These are phyloP conservation scores for Lichenothelia convexa DNA, from an alignment of 495 filamentous ascomycete species.

Conservation along the genomic window DNA sequence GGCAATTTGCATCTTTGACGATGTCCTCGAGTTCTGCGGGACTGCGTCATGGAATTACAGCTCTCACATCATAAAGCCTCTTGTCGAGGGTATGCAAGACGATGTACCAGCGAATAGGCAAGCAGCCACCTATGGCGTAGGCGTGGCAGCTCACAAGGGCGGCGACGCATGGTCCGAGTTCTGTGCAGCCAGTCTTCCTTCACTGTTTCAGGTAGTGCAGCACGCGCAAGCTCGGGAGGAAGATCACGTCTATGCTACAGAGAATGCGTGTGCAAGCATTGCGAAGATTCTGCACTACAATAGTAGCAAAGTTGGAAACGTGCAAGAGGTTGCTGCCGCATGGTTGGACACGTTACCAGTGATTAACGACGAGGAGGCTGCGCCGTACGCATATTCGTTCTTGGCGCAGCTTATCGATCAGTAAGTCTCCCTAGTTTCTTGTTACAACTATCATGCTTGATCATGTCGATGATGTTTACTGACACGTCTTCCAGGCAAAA, in stretches of 20 bases:
- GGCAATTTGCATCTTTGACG: conserved; percentile 96
- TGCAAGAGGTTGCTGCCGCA: conserved; percentile 49
- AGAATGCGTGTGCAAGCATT: conserved; percentile 93
- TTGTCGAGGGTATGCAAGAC: conserved; percentile 71
- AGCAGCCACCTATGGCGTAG: conserved; percentile 89
- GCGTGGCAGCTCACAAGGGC: conserved; percentile 87
- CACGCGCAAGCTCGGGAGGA: conserved; percentile 65
- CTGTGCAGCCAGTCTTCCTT: conserved; percentile 55
- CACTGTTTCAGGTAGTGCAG: conserved; percentile 67
- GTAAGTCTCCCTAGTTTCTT: conserved; percentile 37
- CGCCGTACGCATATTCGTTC: conserved; percentile 89
- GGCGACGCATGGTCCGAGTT: conserved; percentile 71
- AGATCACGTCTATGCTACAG: conserved; percentile 91
- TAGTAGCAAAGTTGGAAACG: conserved; percentile 47
- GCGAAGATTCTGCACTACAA: conserved; percentile 93
- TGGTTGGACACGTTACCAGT: conserved; percentile 89
- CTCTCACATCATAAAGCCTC: conserved; percentile 64
- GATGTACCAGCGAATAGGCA: conserved; percentile 80
- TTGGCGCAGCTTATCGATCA: conserved; percentile 79
- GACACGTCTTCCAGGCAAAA: conserved; percentile 48
- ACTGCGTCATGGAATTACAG: conserved; percentile 66
- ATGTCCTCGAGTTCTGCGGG: conserved; percentile 93
- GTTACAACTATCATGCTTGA: not conserved
- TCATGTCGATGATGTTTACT: conserved; percentile 2
- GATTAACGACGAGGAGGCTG: conserved; percentile 90